Percentiles rank a stretch among this genome's conserved stretches.
These are phyloP conservation scores for Talaromyces pinophilus DNA, from an alignment of 2,329 filamentous ascomycete species.

Conservation along the genomic window DNA sequence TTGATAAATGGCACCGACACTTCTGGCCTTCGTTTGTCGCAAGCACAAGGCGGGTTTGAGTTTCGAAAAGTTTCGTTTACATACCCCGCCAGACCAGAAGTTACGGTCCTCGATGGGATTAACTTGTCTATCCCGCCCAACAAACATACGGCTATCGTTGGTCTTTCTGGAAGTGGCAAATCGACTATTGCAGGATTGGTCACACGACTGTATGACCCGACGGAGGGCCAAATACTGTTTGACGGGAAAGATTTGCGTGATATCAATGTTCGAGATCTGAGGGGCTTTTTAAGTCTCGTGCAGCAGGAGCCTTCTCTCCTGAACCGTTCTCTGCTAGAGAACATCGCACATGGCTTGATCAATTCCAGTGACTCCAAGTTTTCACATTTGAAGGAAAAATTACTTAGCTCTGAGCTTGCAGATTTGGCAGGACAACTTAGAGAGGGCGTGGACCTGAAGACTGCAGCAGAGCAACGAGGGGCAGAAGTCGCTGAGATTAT, in stretches of 20 bases:
- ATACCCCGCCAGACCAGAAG: constrained; percentile 42
- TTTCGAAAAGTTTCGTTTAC: constrained; percentile 34
- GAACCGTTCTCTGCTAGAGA: constrained; percentile 55
- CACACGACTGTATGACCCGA: constrained; percentile 42
- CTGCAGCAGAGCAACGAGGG: constrained; percentile 29
- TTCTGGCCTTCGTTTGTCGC: background rate
- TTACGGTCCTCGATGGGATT: constrained; percentile 37
- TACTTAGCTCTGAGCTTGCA: constrained; percentile 32
- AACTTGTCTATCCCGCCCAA: constrained; percentile 37
- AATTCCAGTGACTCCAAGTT: constrained; percentile 34
- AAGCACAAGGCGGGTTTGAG: constrained; percentile 20
- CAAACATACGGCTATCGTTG: constrained; percentile 49
- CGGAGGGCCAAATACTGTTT: constrained; percentile 35
- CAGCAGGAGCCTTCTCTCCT: constrained; percentile 56
- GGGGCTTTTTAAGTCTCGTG: constrained; percentile 45
- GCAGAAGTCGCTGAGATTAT: constrained; percentile 33
- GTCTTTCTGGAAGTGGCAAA: constrained; percentile 56
- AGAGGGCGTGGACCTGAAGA: constrained; percentile 28
- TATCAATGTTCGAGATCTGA: constrained; percentile 39
- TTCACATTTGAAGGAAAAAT: constrained; percentile 29
- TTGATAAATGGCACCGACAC: constrained; percentile 25
- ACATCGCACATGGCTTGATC: constrained; percentile 56
- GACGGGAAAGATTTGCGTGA: constrained; percentile 33
- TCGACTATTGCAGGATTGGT: constrained; percentile 48
- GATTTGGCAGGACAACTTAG: constrained; percentile 32